Conservation (phyloP, 1,139 yeast genomes). For the Debaryomycetaceae sp. region DNA sequence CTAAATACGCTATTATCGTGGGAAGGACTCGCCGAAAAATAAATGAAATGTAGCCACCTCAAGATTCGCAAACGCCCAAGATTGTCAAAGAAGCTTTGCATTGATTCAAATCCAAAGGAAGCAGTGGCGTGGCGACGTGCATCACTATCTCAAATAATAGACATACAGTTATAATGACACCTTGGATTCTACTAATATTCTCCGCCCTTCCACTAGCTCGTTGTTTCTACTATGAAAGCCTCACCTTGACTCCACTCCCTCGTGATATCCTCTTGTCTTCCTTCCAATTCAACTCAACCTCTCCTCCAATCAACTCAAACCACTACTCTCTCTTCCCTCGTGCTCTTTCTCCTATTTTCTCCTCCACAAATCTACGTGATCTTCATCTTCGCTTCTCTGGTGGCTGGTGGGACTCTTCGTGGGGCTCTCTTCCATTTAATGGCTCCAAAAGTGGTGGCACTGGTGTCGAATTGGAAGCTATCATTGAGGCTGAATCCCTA, state of each 20-base stretch:
- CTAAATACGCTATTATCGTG: too few species aligned
- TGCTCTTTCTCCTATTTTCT: constrained; percentile 68
- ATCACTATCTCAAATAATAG: too few species aligned
- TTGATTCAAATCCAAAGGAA: too few species aligned
- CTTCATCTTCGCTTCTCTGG: constrained; percentile 80
- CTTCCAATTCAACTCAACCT: constrained; percentile 54
- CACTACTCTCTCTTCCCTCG: constrained; percentile 76
- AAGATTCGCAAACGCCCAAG: too few species aligned
- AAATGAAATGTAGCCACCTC: too few species aligned
- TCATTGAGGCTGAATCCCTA: constrained; percentile 52
- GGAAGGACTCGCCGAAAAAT: too few species aligned
- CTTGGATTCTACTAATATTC: neutral
- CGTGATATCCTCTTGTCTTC: constrained; percentile 58
- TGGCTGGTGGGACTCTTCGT: constrained; percentile 86
- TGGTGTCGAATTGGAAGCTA: constrained; percentile 91
- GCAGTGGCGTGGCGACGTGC: too few species aligned
- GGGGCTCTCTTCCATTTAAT: constrained; percentile 73
- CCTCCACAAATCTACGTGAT: constrained; percentile 56
- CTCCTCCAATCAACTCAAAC: constrained; percentile 19
- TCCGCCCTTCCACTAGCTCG: neutral
- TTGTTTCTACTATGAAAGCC: constrained; percentile 39
- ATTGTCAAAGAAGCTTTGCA: too few species aligned
- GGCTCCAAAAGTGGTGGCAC: constrained; percentile 83
- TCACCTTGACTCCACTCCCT: constrained; percentile 59
- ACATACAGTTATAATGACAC: neutral